Base-by-base conservation (phyloP, 2,329 filamentous ascomycete species). In the Metarhizium robertsii region DNA sequence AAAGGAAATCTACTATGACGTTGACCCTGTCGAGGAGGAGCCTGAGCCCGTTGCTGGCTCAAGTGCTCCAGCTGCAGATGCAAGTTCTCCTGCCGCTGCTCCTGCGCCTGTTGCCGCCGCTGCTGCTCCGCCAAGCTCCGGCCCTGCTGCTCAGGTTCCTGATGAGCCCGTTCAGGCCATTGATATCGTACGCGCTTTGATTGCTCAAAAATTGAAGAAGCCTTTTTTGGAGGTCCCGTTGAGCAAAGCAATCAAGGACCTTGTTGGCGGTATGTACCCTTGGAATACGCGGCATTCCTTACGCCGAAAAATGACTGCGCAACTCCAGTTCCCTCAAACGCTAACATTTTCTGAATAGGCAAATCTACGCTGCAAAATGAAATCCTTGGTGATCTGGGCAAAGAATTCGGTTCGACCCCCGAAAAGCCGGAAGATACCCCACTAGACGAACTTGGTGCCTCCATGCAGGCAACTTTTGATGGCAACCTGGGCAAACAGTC, bases 331-430 rank as follows among this genome's bases (percentile, higher is more conserved):
- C 7, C 10, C 32, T 7, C 25, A 32, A 38, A 50, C 16, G 6
- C 58, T 61, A 52, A 64, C 55, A 53, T 34, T 46, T 25, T 16
- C 50, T 36, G 6, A 42, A 52, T 65, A 96, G 92, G 92, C 68
- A 99, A 99, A 79, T 97, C 94, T 3, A 99, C 94, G 7, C 84
- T 99, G 29, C 94, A 99, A 70, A 99, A 99, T 71, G 94, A 99
- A 74, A 97, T 99, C 62, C 84, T 99, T 34, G 94, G 94, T 75
- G 94, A 99, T 69, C 77, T 99, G 61, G 92, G 92, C 70, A 99
- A 97, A 73, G 94, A 99, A 75, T 99, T 99, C 65, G 94, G 94
- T 57, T 96, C 92, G 13, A 96, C 94, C 16, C 94, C 94, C 55
- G 94, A 99, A 71, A 97, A 97, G 78, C 92, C 94, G 53, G 94